Evolutionary conservation across 192 early-diverging fungal genomes (phyloP).

Genomic region (Neocallimastix lanati): DNA sequence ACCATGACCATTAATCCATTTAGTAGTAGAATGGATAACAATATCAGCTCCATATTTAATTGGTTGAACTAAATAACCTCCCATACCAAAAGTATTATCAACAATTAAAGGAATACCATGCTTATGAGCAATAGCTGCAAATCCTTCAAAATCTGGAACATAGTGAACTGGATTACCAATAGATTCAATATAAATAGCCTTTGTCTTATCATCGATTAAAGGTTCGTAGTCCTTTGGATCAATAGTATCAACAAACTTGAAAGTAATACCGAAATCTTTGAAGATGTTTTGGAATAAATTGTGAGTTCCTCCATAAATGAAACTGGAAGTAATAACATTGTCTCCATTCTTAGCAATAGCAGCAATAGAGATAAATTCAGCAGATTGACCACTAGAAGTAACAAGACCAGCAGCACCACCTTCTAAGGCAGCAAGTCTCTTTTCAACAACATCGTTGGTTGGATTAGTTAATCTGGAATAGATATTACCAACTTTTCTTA

Average conservation of each 20-base stretch:
- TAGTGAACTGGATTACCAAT: constrained; percentile 83
- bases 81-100: constrained; percentile 93
- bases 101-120: constrained; percentile 78
- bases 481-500: constrained; percentile 58
- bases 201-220: constrained; percentile 75
- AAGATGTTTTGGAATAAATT: constrained; percentile 4
- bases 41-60: constrained; percentile 93
- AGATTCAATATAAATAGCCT: constrained; percentile 77
- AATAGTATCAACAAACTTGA: constrained; percentile 58
- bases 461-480: constrained; percentile 76
- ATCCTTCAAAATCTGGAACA: constrained; percentile 67
- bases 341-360: constrained; percentile 63
- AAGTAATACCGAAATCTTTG: constrained; percentile 54
- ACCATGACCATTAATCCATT: constrained; percentile 88
- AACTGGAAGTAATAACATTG: constrained; percentile 70
- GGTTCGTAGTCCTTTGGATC: constrained; percentile 48
- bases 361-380: constrained; percentile 64
- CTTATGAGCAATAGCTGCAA: constrained; percentile 62
- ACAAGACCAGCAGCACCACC: constrained; percentile 58
- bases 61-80: constrained; percentile 54
- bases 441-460: constrained; percentile 73
- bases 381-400: constrained; percentile 56
- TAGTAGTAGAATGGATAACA: constrained; percentile 72
- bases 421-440: constrained; percentile 82
- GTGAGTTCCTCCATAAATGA: constrained; percentile 15